Evolutionary conservation across 306 rosid genomes (phyloP), one percentile per base, ranked within the genome.

Genomic region (Citrullus colocynthis): DNA sequence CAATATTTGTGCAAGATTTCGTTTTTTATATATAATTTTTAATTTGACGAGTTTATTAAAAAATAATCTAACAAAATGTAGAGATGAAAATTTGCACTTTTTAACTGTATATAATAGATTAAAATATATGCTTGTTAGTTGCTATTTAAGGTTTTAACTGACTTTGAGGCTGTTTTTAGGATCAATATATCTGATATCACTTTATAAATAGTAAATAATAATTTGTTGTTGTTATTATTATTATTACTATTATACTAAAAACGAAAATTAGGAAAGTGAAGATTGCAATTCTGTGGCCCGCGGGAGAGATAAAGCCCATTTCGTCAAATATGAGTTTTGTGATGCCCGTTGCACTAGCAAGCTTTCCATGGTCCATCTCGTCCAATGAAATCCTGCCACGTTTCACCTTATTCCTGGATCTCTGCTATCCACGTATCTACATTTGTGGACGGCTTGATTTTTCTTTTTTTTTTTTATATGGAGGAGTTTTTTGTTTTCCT

Each of bases 271-370:
- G 42, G 48, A 16, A 34, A 32, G 9, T 17, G 51, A 37, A 18
- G 74, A 66, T 66, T 66, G 74, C 52, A 66, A 17, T 41, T 66
- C 1, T 66, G 74, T 66, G 74, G 74, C 51, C 52, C 32, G 74
- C 9, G 52, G 74, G 51, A 66, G 74, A 66, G 74, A 66, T 66
- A 66, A n/a, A 39, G 74, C 74, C 74, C 74, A 66, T 4, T 66
- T 39, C 4, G 28, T 39, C 34, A 66, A 65, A 16, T 18, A 66
- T 9, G 74, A 37, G 52, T 41, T 66, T 66, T 66, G 73, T 66
- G 73, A 51, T 66, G 73, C 16, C 30, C 8, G 51, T 66, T 39
- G 73, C 3, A 30, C 51, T 17, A 42, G 15, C 16, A 39, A 39
- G 73, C 57, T 5, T 66, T 39, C 9, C 73, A 12, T 39, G 73